Evolutionary conservation across 1,139 yeast genomes (phyloP), one percentile per base, ranked within the genome.

Genomic region (Geotrichum europaeum): DNA sequence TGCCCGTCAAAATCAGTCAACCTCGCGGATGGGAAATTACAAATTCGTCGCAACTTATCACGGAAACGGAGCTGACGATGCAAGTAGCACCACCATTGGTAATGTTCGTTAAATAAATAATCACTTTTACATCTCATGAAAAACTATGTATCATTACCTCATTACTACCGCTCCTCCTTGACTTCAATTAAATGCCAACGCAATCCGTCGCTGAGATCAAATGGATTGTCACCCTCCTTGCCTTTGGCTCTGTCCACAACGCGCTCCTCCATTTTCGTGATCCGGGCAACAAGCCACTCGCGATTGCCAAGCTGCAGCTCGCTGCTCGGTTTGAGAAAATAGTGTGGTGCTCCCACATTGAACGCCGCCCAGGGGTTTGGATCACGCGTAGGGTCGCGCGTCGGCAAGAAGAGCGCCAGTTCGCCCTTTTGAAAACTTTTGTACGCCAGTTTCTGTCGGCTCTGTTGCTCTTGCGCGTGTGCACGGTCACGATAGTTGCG

Each of bases 311-410:
- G 72, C 68, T 60, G 78, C 64, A 67, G 72, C 32, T 71, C 69
- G 6, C 66, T 66, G 59, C 68, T 66, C 50, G 78, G 78, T 61
- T 83, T 80, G 66, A 89, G 75, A 68, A 87, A 85, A 69, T 81
- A 87, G 70, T 88, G 92, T 0, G 94, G 92, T 0, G 91, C 86
- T 0, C 90, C 94, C 55, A 86, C 81, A 67, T 88, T 88, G 75
- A 89, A 89, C 0, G 94, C 94, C 0, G 95, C 94, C 96, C 96
- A 89, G 2, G 92, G 89, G 64, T 84, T 86, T 25, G 75, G 71
- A 53, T 71, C 73, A 1, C 72, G 61, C 13, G 70, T 68, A 30
- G 76, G 77, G 55, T 82, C 86, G 28, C 85, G 78, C 0, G 96
- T 89, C 1, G 96, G 96, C 64, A 92, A 75, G 70, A 92, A 92